Conservation (phyloP, 108 stramenopile species). For the Pseudonitzschia multiseries region DNA sequence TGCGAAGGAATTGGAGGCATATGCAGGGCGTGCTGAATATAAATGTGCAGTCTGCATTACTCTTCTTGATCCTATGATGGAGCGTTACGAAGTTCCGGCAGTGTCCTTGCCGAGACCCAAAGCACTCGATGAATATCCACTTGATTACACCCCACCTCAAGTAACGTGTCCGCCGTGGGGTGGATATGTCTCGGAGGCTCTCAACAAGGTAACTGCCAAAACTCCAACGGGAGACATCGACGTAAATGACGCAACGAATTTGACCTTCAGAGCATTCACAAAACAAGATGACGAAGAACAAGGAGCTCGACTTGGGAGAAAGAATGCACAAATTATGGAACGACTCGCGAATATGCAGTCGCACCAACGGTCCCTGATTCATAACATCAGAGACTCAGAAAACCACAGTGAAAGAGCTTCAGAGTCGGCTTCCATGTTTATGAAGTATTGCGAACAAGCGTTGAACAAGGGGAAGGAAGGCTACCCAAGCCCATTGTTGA, state of each 20-base stretch:
- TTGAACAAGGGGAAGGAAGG: constrained; percentile 41
- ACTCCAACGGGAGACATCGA: constrained; percentile 34
- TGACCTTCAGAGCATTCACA: constrained; percentile 69
- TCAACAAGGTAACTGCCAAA: constrained; percentile 54
- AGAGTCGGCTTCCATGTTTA: constrained; percentile 60
- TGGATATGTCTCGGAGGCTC: constrained; percentile 60
- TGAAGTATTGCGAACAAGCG: constrained; percentile 32
- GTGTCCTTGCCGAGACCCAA: constrained; percentile 62
- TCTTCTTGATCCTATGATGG: constrained; percentile 62
- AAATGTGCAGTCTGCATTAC: constrained; percentile 78
- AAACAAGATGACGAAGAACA: constrained; percentile 86
- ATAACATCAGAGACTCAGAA: constrained; percentile 52
- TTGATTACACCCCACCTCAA: constrained; percentile 83
- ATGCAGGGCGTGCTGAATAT: constrained; percentile 79
- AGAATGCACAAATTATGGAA: constrained; percentile 90
- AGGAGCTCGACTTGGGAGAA: constrained; percentile 76
- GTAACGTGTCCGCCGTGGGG: constrained; percentile 82
- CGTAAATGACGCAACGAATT: constrained; percentile 45
- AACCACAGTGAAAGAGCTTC: constrained; percentile 48
- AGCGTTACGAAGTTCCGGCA: constrained; percentile 55
- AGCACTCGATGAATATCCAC: constrained; percentile 75
- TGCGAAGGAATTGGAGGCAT: constrained; percentile 82
- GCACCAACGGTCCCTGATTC: constrained; percentile 66
- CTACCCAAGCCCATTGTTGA: constrained; percentile 32
- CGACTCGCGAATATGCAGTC: constrained; percentile 83